Conservation (phyloP, 169 alveolate species). For the Plasmodium adleri region DNA sequence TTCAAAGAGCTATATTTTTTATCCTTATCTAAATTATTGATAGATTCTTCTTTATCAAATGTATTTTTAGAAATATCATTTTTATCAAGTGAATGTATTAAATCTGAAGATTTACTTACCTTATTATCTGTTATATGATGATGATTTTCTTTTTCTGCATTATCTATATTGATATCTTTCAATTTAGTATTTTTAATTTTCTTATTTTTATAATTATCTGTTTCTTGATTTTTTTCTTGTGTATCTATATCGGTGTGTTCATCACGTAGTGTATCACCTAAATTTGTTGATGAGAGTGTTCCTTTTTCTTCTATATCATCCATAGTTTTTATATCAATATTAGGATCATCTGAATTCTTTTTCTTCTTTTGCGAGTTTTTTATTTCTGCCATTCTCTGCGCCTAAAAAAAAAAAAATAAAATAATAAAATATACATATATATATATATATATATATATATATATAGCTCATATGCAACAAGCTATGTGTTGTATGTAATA, state of each 20-base stretch:
- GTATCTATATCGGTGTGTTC: not conserved
- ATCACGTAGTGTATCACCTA: constrained; percentile 31
- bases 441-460: not conserved
- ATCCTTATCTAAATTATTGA: not conserved
- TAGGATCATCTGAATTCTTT: not conserved
- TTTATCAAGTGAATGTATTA: constrained; percentile 9
- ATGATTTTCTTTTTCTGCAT: not conserved
- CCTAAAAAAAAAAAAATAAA: constrained; percentile 4
- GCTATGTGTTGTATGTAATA: not conserved
- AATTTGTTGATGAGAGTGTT: not conserved
- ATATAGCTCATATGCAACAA: not conserved
- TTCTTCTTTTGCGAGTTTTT: constrained; percentile 35
- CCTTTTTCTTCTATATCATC: constrained; percentile 14
- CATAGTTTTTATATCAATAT: not conserved
- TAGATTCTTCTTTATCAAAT: not conserved
- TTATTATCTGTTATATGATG: constrained; percentile 5
- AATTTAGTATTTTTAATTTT: not conserved
- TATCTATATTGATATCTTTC: not conserved
- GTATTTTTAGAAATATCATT: not conserved
- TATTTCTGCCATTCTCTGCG: constrained; percentile 55
- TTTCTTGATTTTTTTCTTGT: not conserved
- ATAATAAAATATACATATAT: not conserved
- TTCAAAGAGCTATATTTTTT: not conserved
- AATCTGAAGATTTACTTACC: constrained; percentile 24
- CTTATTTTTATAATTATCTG: not conserved